Percentiles rank a stretch among this genome's conserved stretches.
Evolutionary conservation across 164 flowering plant genomes (phyloP).

Genomic region (Chimonanthus salicifolius): DNA sequence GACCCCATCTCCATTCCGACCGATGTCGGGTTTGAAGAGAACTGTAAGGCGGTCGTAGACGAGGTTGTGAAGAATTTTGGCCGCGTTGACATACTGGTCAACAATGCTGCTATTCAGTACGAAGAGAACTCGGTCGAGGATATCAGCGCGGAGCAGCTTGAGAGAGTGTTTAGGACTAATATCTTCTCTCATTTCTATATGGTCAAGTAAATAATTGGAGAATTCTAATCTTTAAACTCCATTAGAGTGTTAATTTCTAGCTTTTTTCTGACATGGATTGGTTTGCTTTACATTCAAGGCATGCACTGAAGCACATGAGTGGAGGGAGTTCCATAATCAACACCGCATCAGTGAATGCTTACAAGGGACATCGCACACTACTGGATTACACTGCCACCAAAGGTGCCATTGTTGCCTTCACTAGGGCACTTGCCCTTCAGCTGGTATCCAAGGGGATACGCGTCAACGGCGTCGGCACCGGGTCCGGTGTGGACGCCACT

Average conservation of each 20-base stretch:
- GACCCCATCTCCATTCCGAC: conserved; percentile 55
- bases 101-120: conserved; percentile 61
- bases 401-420: conserved; percentile 71
- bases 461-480: conserved; percentile 75
- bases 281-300: conserved; percentile 23
- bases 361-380: conserved; percentile 47
- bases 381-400: conserved; percentile 75
- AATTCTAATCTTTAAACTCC: too few species aligned
- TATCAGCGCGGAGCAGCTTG: conserved; percentile 39
- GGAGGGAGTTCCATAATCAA: conserved; percentile 62
- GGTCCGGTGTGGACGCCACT: conserved; percentile 81
- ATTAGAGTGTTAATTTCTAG: too few species aligned
- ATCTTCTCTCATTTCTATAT: conserved; percentile 48
- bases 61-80: conserved; percentile 49
- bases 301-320: conserved; percentile 68
- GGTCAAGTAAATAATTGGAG: conserved; percentile 24
- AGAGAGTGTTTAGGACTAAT: conserved; percentile 58
- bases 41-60: conserved; percentile 54
- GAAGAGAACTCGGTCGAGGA: conserved; percentile 34
- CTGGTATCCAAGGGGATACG: conserved; percentile 57
- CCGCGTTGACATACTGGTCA: conserved; percentile 50
- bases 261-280: too few species aligned
- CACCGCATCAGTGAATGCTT: conserved; percentile 63
- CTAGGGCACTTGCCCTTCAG: conserved; percentile 57
- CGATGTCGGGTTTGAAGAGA: conserved; percentile 57